Base-by-base conservation (phyloP, 2,329 filamentous ascomycete genomes). In the Hysterium pulicare region DNA sequence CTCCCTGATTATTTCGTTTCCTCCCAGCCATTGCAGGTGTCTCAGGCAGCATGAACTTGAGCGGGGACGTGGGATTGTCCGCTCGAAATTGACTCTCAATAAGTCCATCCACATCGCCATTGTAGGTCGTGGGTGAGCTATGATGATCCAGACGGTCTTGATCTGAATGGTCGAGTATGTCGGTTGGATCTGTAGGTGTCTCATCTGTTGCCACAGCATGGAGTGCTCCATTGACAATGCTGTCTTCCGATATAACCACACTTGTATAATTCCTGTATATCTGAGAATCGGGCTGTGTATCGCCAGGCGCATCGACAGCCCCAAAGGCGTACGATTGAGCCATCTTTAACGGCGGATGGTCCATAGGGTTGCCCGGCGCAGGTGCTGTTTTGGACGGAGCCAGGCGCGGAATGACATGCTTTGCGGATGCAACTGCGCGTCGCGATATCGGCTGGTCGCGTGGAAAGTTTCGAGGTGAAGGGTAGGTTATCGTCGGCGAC, bases 271-370 rank as follows among this genome's bases (percentile, higher is more conserved):
- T 54, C 35, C 57, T 67, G 52, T 71, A 70, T 34, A 73, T 66
- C 48, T 75, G 72, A 40, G 70, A 71, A 41, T 71, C 69, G 19
- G 66, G 64, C 56, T 75, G 72, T 1, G 72, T 75, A 46, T 75
- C 72, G 38, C 71, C 71, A 2, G 59, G 58, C 15, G 48, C 54
- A 44, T 64, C 64, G 38, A 62, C 60, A 13, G 47, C 50, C 35
- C 57, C 67, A 24, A 55, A 67, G 19, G 52, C 41, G 46, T 72
- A 73, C 24, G 67, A 69, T 22, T 57, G 51, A 41, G 51, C 44
- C 59, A 63, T 63, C 22, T 51, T 67, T 5, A 34, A 31, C 41
- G 37, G 42, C 13, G 47, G 48, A 7, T 42, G 36, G 34, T 59
- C 49, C 16, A n/a, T 53, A 38, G 56, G 43, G 26, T 51, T 45